Base-by-base conservation (phyloP, 257 asterid species). In the Solanum chiquidenum region DNA sequence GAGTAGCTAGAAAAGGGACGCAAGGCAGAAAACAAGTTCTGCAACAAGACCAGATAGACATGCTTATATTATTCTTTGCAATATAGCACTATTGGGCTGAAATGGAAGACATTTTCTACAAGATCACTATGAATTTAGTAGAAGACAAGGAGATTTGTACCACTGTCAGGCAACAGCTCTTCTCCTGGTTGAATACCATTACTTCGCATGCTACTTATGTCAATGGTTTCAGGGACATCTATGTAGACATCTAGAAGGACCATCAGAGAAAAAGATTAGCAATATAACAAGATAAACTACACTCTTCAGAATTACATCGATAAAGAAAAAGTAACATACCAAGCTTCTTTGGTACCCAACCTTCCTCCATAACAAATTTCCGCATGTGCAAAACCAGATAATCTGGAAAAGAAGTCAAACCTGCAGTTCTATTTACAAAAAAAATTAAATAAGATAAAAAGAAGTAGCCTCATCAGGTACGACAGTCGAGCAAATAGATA, bases 261-360 rank as follows among this genome's bases (percentile, higher is more conserved):
- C 72, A 23, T 80, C 85, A 89, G 38, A 87, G 84, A 80, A 85
- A 49, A 83, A 29, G 33, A 89, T 68, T 31, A 42, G 85, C 79
- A 86, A 66, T 83, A 77, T 40, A 66, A 73, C 55, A 85, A 80
- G 85, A 46, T 80, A 37, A 49, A 18, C 14, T 46, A 21, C 20
- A 20, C 68, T 80, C 7, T 31, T 44, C 10, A 49, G 29, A 46
- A 9, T 49, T 80, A 49, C 33, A 46, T 31, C 13, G 11, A 31
- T 49, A 49, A 44, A 80, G 46, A 62, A 73, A 23, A 27, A 31
- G 58, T 31, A 18, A 34, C 83, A 76, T 89, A 95, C 99, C 99
- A 85, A 97, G 96, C 89, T 97, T 95, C 91, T 96, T 97, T 7
- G 99, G 99, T 82, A 95, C 99, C 98, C 98, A 95, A 85, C 99